Evolutionary conservation across 148 eudicot genomes (phyloP), one percentile per base, ranked within the genome.

Genomic region (Dianthus caryophyllus): DNA sequence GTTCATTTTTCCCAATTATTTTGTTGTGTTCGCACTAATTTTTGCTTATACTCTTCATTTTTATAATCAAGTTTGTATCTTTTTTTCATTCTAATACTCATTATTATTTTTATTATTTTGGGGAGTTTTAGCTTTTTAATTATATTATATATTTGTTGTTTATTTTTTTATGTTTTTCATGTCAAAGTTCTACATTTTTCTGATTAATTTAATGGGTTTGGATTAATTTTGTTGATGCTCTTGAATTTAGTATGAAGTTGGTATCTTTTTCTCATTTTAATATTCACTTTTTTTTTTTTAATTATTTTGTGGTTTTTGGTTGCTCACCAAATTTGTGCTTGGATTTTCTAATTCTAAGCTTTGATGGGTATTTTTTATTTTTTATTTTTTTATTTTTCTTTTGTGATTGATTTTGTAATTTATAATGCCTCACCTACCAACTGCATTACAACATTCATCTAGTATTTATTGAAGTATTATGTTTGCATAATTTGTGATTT

Each of bases 391-490:
- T 59, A 30, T 59, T 17, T 3, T 51, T 51, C 20, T n/a, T 1
- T 18, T 18, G 9, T 59, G 16, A 17, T 16, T 30, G 27, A 13
- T 29, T 56, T 2, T 24, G 20, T 2, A 33, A 12, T 60, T 18
- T 60, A n/a, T 60, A 33, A 60, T 60, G 47, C 20, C 18, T 60
- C 64, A 60, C 43, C 64, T 60, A 33, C 24, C 64, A 60, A 60
- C 64, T 58, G 39, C 6, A 57, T 2, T 33, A 55, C n/a, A 55
- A 27, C 17, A 27, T 0, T 55, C 59, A 54, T 54, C 13, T 1
- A 9, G 18, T 26, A 55, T 5, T 38, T 13, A 57, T 57, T 57
- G n/a, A n/a, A n/a, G n/a, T 31, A 57, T 57, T 30, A 57, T 31
- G 61, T 30, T 57, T 31, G 15, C 39, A 57, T 57, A 33, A 33